Percentiles rank a stretch among this genome's conserved stretches.
Evolutionary conservation across 306 rosid species (phyloP).

Genomic region (Cicer cuneatum): DNA sequence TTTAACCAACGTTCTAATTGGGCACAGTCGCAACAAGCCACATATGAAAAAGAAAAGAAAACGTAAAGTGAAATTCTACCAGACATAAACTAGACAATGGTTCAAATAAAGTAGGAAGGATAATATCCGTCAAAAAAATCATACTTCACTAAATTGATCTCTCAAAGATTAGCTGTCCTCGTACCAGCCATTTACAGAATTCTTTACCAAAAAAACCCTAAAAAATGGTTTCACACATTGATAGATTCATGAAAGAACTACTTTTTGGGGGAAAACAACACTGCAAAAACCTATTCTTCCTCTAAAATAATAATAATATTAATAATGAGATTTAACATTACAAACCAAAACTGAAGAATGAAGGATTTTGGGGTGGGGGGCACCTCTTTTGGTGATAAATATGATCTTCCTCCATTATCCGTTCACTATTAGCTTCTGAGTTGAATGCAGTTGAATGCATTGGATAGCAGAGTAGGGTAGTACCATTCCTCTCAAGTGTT

Average conservation of each 20-base stretch:
- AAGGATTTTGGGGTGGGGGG: neutral
- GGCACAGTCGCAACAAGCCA: neutral
- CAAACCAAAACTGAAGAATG: neutral
- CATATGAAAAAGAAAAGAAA: neutral
- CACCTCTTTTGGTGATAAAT: neutral
- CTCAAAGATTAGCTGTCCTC: neutral
- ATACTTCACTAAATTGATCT: neutral
- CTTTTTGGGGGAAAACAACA: neutral
- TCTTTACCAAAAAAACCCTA: neutral
- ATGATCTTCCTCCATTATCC: neutral
- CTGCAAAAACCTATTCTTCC: slow-evolving; percentile 17
- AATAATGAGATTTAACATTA: neutral
- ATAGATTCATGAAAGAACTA: slow-evolving; percentile 1
- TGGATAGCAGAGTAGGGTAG: neutral
- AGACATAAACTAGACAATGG: too few relatives aligned
- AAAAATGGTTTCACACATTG: neutral
- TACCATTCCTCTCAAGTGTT: neutral
- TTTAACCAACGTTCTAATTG: neutral
- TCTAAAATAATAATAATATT: neutral
- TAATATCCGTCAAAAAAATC: too few relatives aligned
- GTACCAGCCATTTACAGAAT: neutral
- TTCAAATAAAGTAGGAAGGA: too few relatives aligned
- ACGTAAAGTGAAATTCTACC: neutral
- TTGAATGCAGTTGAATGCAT: neutral
- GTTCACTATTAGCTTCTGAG: neutral